Evolutionary conservation across 176 grass and related monocot species (phyloP), one percentile per base, ranked within the genome.

Genomic region (Oryza punctata): DNA sequence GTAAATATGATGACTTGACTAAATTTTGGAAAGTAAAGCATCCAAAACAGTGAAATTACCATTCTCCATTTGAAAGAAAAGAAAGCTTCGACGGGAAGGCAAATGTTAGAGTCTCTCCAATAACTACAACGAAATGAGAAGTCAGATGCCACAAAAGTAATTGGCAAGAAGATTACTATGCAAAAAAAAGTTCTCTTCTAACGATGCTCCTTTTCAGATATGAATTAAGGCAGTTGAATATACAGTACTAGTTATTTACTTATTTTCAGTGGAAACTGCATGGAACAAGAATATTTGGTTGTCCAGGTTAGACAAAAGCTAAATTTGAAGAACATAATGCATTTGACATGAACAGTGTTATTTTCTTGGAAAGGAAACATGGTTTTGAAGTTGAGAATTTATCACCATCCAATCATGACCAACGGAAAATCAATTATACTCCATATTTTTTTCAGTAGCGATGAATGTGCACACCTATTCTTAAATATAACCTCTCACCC

Each of bases 61-160:
- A 98, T 83, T 98, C 96, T 85, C 96, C 96, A 87, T 98, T 92
- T 82, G 89, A 98, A 91, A 95, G 96, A 89, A 98, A 98, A 83
- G 96, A 84, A 80, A 98, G 86, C 80, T 77, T 63, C n/a, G 89
- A 85, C 12, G 96, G 96, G 91, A 91, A 90, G 57, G 78, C 84
- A 70, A 98, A 98, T 38, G 96, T 98, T 81, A 98, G 79, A 23
- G 91, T 91, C 87, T 98, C 96, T 87, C 96, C 96, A 85, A 98
- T 89, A 90, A 95, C 96, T 98, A 69, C 78, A 95, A 69, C 27
- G 70, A 44, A 89, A 81, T 75, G 18, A 49, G 10, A 89, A 28
- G 35, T 85, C 67, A 90, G 67, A 83, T 69, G 47, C 37, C 45
- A 65, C 54, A 81, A 10, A 35, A 76, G n/a, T 43, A 43, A 45